Base-by-base conservation (phyloP, 1,139 yeast species). In the Pichia sp. region DNA sequence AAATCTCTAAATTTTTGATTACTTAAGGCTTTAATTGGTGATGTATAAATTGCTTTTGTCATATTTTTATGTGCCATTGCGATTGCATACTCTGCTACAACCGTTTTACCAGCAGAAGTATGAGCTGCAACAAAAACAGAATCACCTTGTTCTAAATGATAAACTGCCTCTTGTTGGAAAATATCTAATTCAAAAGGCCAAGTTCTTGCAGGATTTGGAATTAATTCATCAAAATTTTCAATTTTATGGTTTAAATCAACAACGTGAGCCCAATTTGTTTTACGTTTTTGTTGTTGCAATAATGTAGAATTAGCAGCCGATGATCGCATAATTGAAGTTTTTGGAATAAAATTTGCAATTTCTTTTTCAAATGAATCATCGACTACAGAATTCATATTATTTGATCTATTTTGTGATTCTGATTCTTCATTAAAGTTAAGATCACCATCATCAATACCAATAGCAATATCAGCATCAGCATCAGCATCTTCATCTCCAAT, bases 91-190 rank as follows among this genome's bases (percentile, higher is more conserved):
- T 90, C 98, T 0, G 98, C 98, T 42, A 90, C 97, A 44, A 92
- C 98, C 0, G 98, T 90, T 65, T 90, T 90, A 70, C 98, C 98
- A 6, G 97, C 97, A 33, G 97, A 90, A 0, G 98, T 90, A 63
- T 92, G 99, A 0, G 99, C 99, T 29, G 97, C 90, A 2, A 92
- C 97, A 59, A 92, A 76, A 8, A 92, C 99, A n/a, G 96, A 85
- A 65, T 92, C 97, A 55, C 86, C 82, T 61, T 96, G 78, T 64
- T 92, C 97, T 54, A 92, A 85, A 67, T 96, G 92, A 39, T 95
- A 88, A 49, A 92, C 83, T 8, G 98, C 89, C 38, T 95, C 92
- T 56, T 92, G 95, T 68, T 92, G 99, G 73, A 92, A 92, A 35
- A 96, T 95, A 73, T 92, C 99, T 54, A 92, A 75, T 2, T 81